phyloP scores from a whole-genome alignment of 371 early-diverging fungal species.

The Syncephalastrum sp. region DNA sequence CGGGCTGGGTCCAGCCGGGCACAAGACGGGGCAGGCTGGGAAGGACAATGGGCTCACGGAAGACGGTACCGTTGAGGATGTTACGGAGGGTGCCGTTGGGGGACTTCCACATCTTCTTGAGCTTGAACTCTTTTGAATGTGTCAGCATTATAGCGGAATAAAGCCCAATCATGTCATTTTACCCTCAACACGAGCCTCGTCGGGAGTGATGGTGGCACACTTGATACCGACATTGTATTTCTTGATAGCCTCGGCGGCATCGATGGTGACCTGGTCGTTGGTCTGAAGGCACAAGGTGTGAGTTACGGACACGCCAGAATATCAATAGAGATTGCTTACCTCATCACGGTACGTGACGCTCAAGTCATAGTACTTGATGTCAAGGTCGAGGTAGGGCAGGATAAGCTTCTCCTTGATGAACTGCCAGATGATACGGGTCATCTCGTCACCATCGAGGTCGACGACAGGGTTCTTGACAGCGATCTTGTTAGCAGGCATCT shows the following conservation, averaged over 20 bases:
- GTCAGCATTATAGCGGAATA: background rate
- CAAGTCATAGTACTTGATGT: constrained; percentile 96
- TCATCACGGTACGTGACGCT: constrained; percentile 89
- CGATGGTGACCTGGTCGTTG: constrained; percentile 92
- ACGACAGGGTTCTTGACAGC: constrained; percentile 84
- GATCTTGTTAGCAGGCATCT: constrained; percentile 44
- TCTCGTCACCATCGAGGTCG: constrained; percentile 95
- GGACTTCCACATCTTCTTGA: constrained; percentile 95
- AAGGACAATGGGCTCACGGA: constrained; percentile 96
- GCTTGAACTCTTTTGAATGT: constrained; percentile 80
- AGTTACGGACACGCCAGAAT: background rate
- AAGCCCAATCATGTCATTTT: constrained; percentile 6
- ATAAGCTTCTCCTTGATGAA: constrained; percentile 93
- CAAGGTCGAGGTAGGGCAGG: constrained; percentile 87
- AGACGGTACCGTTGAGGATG: constrained; percentile 95
- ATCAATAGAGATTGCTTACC: constrained; percentile 31
- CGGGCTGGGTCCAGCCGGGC: constrained; percentile 94
- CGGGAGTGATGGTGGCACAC: constrained; percentile 99
- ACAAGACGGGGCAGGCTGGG: constrained; percentile 88
- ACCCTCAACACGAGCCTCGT: constrained; percentile 92
- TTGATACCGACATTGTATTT: constrained; percentile 98
- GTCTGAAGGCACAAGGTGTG: constrained; percentile 58
- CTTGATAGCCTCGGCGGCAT: constrained; percentile 94
- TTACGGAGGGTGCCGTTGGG: constrained; percentile 98
- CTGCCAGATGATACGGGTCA: constrained; percentile 95